phyloP scores from a whole-genome alignment of 768 basidiomycete species.

The Xanthoconium purpureum region DNA sequence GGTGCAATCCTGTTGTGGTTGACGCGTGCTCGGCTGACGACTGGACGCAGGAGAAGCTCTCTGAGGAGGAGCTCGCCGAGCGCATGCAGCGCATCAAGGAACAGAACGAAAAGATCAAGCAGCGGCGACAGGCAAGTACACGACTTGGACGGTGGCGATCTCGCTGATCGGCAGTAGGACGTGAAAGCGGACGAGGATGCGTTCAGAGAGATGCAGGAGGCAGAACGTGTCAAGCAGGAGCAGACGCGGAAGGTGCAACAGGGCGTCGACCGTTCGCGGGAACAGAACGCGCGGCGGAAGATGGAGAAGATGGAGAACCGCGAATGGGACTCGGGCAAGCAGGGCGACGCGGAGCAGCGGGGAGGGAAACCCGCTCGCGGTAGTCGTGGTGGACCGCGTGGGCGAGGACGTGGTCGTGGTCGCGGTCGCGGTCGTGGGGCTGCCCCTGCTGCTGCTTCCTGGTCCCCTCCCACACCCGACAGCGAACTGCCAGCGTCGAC shows the following conservation, averaged over 20 bases:
- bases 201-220: slow-evolving; percentile 66
- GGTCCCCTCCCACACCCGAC: not conserved
- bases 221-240: slow-evolving; percentile 56
- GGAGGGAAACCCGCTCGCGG: slow-evolving; percentile 31
- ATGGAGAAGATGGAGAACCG: slow-evolving; percentile 75
- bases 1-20: not conserved
- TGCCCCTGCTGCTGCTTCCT: slow-evolving; percentile 17
- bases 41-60: slow-evolving; percentile 58
- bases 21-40: slow-evolving; percentile 11
- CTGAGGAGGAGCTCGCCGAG: slow-evolving; percentile 63
- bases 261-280: slow-evolving; percentile 63
- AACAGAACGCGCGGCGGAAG: slow-evolving; percentile 77
- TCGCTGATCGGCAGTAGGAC: slow-evolving; percentile 44
- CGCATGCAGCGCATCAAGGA: slow-evolving; percentile 68
- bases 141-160: not conserved
- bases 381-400: slow-evolving; percentile 31
- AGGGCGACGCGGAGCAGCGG: slow-evolving; percentile 15
- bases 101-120: slow-evolving; percentile 76
- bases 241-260: slow-evolving; percentile 66
- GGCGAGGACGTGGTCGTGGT: slow-evolving; percentile 34
- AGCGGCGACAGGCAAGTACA: slow-evolving; percentile 53
- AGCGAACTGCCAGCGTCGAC: not conserved
- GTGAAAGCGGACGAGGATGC: slow-evolving; percentile 81
- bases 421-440: slow-evolving; percentile 29
- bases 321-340: slow-evolving; percentile 84